phyloP scores from a whole-genome alignment of 768 basidiomycete genomes.

The Dioszegia crocea region DNA sequence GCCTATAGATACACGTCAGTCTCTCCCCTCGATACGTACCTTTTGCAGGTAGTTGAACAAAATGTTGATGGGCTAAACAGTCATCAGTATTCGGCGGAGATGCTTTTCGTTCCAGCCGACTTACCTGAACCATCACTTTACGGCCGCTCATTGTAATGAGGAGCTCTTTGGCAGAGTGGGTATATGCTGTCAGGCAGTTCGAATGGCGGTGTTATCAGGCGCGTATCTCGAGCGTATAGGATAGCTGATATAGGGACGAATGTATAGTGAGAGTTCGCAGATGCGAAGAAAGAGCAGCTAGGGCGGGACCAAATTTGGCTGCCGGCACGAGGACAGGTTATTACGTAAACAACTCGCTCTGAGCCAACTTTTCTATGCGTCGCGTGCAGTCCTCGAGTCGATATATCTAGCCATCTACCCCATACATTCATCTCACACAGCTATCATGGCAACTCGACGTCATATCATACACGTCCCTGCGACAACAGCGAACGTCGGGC shows the following conservation, averaged over 20 bases:
- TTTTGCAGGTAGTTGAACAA: constrained; percentile 39
- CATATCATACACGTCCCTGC: constrained; percentile 82
- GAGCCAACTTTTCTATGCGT: neutral
- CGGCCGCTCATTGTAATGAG: constrained; percentile 69
- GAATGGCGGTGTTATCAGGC: too few species aligned
- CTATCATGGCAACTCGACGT: constrained; percentile 16
- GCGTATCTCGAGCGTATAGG: neutral
- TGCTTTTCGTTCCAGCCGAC: too few species aligned
- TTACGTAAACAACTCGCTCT: too few species aligned
- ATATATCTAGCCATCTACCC: neutral
- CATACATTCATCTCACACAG: neutral
- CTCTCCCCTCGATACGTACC: neutral
- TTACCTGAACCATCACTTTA: constrained; percentile 96
- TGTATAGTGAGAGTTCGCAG: neutral
- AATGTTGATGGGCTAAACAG: constrained; percentile 37
- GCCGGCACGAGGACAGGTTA: too few species aligned
- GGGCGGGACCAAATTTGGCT: neutral
- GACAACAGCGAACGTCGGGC: constrained; percentile 98
- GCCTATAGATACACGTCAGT: neutral
- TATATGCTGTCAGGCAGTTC: constrained; percentile 1
- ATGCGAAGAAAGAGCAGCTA: neutral
- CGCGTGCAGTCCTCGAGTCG: neutral
- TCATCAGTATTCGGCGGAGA: neutral
- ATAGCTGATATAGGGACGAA: neutral
- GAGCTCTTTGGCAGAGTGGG: neutral